These are phyloP conservation scores for Starmerella vitae DNA, from an alignment of 805 yeast genomes.

Conservation along the genomic window DNA sequence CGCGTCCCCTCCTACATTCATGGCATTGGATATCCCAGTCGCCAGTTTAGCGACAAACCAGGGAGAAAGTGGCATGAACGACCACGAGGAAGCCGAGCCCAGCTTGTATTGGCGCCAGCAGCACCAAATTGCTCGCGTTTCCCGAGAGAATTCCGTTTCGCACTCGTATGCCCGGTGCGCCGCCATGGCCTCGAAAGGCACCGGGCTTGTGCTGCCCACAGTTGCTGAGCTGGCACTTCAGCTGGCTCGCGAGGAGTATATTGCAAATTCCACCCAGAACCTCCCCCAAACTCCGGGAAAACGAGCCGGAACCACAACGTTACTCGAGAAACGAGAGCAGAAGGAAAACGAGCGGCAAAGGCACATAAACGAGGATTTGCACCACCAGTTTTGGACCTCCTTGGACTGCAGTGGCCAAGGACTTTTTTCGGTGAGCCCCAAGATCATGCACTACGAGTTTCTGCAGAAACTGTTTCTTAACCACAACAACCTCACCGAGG, in stretches of 20 bases:
- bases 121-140: slow-evolving; percentile 52
- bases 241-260: slow-evolving; percentile 25
- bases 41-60: background rate
- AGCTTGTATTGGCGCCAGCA: slow-evolving; percentile 61
- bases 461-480: slow-evolving; percentile 75
- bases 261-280: slow-evolving; percentile 24
- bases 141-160: slow-evolving; percentile 53
- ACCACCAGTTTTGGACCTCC: slow-evolving; percentile 84
- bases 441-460: slow-evolving; percentile 67
- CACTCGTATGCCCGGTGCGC: slow-evolving; percentile 78
- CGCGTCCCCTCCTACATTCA: too few relatives aligned
- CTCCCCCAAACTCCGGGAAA: slow-evolving; percentile 21
- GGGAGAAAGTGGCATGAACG: background rate
- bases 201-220: slow-evolving; percentile 22
- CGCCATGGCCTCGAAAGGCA: slow-evolving; percentile 40
- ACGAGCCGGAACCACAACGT: slow-evolving; percentile 7
- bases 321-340: slow-evolving; percentile 25
- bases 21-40: background rate
- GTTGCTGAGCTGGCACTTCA: slow-evolving; percentile 30
- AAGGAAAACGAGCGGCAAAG: slow-evolving; percentile 32
- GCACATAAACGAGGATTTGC: slow-evolving; percentile 28
- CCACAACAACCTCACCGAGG: slow-evolving; percentile 58
- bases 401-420: slow-evolving; percentile 88
- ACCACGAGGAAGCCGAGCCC: slow-evolving; percentile 1
- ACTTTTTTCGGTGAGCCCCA: slow-evolving; percentile 52